phyloP scores from a whole-genome alignment of 345 rosid genomes.

The Cardamine occulta region DNA sequence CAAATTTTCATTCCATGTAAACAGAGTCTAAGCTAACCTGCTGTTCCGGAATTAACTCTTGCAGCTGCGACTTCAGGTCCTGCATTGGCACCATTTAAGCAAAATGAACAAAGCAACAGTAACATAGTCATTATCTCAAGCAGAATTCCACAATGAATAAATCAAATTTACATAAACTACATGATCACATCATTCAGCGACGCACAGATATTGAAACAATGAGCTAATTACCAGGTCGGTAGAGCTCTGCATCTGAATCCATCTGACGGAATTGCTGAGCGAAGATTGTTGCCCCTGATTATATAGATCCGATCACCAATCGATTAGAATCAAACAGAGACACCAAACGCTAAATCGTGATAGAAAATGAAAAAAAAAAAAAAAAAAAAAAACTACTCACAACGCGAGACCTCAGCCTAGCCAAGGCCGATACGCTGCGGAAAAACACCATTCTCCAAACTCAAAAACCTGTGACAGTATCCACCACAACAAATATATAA shows the following conservation, averaged over 20 bases:
- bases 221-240: conserved; percentile 59
- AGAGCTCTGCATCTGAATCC: conserved; percentile 86
- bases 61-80: conserved; percentile 92
- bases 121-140: background rate
- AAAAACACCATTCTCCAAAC: conserved; percentile 64
- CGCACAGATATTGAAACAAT: background rate
- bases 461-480: conserved; percentile 36
- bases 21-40: conserved; percentile 56
- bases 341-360: background rate
- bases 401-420: conserved; percentile 66
- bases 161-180: background rate
- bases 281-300: conserved; percentile 64
- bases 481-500: conserved; percentile 26
- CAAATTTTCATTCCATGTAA: background rate
- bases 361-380: background rate
- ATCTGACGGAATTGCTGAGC: conserved; percentile 70
- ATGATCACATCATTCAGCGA: conserved; percentile 1
- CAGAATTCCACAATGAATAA: background rate
- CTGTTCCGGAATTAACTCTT: conserved; percentile 91
- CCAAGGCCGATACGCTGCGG: conserved; percentile 62
- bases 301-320: conserved; percentile 30
- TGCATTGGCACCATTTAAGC: conserved; percentile 38
- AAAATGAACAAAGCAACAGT: conserved; percentile 18
- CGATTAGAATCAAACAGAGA: conserved; percentile 2
- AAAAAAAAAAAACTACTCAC: conserved; percentile 45